Percentiles rank a stretch among this genome's conserved stretches.
These are phyloP conservation scores for Alternaria ventricosa DNA, from an alignment of 2,329 filamentous ascomycete species.

Conservation along the genomic window DNA sequence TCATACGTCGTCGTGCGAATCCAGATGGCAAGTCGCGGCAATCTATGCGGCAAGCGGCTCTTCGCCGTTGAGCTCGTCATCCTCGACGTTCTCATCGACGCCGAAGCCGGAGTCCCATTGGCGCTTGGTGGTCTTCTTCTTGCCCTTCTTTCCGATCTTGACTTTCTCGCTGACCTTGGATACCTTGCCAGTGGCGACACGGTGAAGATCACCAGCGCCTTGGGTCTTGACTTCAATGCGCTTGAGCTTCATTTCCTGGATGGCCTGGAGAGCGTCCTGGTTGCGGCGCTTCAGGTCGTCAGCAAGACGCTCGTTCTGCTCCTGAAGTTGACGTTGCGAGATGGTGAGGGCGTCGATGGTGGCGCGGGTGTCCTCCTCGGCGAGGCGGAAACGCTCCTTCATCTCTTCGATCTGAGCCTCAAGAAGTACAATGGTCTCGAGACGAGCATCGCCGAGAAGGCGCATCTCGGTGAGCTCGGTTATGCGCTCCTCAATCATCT, in stretches of 20 bases:
- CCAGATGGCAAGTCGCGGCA: neutral
- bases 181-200: slow-evolving; percentile 39
- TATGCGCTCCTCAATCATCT: slow-evolving; percentile 33
- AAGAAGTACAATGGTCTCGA: slow-evolving; percentile 40
- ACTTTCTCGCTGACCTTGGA: slow-evolving; percentile 41
- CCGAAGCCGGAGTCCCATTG: slow-evolving; percentile 46
- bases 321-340: slow-evolving; percentile 35
- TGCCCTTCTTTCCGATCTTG: slow-evolving; percentile 42
- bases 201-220: slow-evolving; percentile 33
- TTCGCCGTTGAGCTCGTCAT: slow-evolving; percentile 16
- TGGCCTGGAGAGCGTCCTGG: slow-evolving; percentile 34
- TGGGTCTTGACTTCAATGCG: slow-evolving; percentile 39
- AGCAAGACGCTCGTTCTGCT: slow-evolving; percentile 40
- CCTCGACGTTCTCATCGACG: slow-evolving; percentile 30
- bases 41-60: slow-evolving; percentile 25
- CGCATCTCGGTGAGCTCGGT: slow-evolving; percentile 44
- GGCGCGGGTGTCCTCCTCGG: slow-evolving; percentile 35
- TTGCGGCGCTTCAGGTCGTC: slow-evolving; percentile 37
- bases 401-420: slow-evolving; percentile 40
- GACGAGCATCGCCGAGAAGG: slow-evolving; percentile 42
- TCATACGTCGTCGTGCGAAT: neutral
- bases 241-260: slow-evolving; percentile 43
- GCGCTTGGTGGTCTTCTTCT: slow-evolving; percentile 33
- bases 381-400: slow-evolving; percentile 38
- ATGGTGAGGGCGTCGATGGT: slow-evolving; percentile 42